Evolutionary conservation across 108 stramenopile genomes (phyloP).

Genomic region (Skeletonema marinoi): DNA sequence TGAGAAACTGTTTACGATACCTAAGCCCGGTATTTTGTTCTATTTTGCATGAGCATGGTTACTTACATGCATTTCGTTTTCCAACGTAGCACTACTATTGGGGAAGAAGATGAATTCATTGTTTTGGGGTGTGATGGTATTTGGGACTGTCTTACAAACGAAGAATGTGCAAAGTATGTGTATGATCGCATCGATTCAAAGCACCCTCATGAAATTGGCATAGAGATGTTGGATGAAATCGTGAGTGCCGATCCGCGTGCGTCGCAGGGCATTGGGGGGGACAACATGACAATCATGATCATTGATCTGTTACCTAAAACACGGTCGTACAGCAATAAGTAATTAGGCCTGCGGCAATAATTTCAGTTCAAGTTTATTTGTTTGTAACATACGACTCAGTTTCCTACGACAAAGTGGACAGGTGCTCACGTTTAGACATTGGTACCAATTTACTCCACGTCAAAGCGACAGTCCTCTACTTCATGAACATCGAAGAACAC

Average conservation of each 20-base stretch:
- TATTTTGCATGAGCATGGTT: background rate
- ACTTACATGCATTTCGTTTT: background rate
- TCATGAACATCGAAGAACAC: no score
- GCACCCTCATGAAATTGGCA: constrained; percentile 69
- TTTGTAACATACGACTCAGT: background rate
- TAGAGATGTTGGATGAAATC: constrained; percentile 84
- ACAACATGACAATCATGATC: constrained; percentile 94
- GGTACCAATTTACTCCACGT: background rate
- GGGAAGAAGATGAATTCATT: constrained; percentile 86
- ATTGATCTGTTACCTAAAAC: constrained; percentile 75
- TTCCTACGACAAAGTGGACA: background rate
- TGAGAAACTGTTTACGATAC: constrained; percentile 32
- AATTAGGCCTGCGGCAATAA: background rate
- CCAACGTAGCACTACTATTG: constrained; percentile 39
- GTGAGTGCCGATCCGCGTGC: constrained; percentile 83
- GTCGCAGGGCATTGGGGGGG: constrained; percentile 92
- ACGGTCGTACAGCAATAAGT: constrained; percentile 36
- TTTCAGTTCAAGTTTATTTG: background rate
- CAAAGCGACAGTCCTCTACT: no score
- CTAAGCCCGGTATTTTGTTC: background rate
- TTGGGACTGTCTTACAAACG: constrained; percentile 95
- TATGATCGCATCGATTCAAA: constrained; percentile 73
- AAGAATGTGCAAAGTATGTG: constrained; percentile 92
- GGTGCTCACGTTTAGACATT: background rate
- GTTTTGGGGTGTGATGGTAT: constrained; percentile 97